Evolutionary conservation across 2,329 filamentous ascomycete genomes (phyloP).

Genomic region (Colletotrichum siamense): DNA sequence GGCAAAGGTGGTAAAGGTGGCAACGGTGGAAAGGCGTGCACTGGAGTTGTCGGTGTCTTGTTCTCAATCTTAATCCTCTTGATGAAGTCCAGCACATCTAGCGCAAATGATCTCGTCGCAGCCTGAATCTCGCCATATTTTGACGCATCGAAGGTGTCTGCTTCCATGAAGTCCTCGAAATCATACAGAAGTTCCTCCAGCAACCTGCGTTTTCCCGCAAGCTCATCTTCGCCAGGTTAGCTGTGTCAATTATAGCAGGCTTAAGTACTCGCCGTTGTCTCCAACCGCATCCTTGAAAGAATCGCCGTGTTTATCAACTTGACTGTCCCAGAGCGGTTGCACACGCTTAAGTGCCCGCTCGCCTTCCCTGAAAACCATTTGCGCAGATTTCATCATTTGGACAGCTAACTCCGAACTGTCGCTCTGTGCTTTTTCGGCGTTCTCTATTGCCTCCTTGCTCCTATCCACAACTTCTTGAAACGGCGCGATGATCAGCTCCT

Average conservation of each 20-base stretch:
- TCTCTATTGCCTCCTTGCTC: slow-evolving; percentile 39
- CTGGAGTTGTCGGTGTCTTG: background rate
- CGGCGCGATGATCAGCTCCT: slow-evolving; percentile 27
- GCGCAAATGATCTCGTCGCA: slow-evolving; percentile 43
- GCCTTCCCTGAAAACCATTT: slow-evolving; percentile 39
- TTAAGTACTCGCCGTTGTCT: slow-evolving; percentile 35
- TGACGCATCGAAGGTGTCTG: slow-evolving; percentile 38
- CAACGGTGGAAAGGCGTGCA: slow-evolving; percentile 8
- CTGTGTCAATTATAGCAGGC: background rate
- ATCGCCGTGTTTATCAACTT: slow-evolving; percentile 40
- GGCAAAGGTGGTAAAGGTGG: slow-evolving; percentile 10
- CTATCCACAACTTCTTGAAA: slow-evolving; percentile 44
- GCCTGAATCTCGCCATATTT: slow-evolving; percentile 43
- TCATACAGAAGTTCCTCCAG: slow-evolving; percentile 49
- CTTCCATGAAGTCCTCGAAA: slow-evolving; percentile 46
- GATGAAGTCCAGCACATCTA: slow-evolving; percentile 42
- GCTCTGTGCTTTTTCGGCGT: slow-evolving; percentile 32
- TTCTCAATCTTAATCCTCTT: slow-evolving; percentile 27
- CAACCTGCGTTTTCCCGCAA: slow-evolving; percentile 32
- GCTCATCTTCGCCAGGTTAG: slow-evolving; percentile 26
- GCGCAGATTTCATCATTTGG: slow-evolving; percentile 37
- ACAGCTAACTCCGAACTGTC: slow-evolving; percentile 27
- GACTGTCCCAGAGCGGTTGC: slow-evolving; percentile 41
- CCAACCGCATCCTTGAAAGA: slow-evolving; percentile 39
- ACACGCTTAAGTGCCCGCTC: slow-evolving; percentile 41